Evolutionary conservation across 2,329 filamentous ascomycete species (phyloP), one percentile per base, ranked within the genome.

Genomic region (Botrytis cinerea): DNA sequence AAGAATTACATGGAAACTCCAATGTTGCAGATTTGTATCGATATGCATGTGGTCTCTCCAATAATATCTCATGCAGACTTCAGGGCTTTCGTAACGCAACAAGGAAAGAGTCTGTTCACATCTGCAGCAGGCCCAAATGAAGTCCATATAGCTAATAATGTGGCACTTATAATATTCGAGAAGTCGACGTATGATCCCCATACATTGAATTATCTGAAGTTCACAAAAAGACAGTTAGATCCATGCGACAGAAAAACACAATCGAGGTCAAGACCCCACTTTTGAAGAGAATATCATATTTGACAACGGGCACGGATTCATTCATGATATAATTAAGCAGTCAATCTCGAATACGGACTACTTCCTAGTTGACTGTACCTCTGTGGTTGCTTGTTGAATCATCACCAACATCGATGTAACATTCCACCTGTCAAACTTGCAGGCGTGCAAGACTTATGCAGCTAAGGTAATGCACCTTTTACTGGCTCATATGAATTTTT

Each of bases 291-390:
- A 57, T 57, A 68, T 68, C 66, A 68, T 43, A 57, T 57, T 68
- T 25, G 32, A 14, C 20, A 38, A 38, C n/a, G 45, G 66, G 48
- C 66, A 68, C 48, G 25, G 66, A 68, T 57, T 57, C 35, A 43
- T 68, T 68, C 48, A 18, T 68, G 66, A 68, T 68, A 68, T 68
- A 43, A 57, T 68, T 28, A 57, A 57, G 66, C 66, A 68, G 48
- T n/a, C 40, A 43, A 18, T 57, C 25, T 68, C 66, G 35, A 68
- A 68, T 57, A 43, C 48, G n/a, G 66, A 32, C 10, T 38, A 32
- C 10, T 40, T 68, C 28, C 16, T 28, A 46, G 25, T 54, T 68
- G 64, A 68, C 35, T 68, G 48, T 57, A 57, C 35, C 35, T 57
- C 66, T 20, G 66, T 48, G 3, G 18, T 57, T 18, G 48, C 66